Conservation (phyloP, 2,329 filamentous ascomycete species). For the Berkeleyomyces basicola region DNA sequence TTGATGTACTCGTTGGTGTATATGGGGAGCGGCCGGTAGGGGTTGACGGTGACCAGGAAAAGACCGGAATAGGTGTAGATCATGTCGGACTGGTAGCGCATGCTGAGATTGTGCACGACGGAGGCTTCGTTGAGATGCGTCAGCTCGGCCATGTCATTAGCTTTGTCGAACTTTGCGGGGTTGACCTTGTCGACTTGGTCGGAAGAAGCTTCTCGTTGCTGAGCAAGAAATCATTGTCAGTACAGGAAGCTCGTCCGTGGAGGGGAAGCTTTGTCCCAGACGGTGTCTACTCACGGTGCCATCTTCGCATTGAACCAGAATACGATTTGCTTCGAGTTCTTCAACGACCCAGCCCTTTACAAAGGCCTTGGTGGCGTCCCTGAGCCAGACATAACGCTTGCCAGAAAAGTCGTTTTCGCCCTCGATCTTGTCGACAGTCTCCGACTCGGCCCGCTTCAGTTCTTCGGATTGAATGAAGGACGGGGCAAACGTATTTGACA, state of each 20-base stretch:
- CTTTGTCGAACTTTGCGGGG: constrained; percentile 97
- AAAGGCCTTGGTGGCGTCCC: constrained; percentile 73
- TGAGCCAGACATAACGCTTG: constrained; percentile 95
- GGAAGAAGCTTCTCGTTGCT: constrained; percentile 74
- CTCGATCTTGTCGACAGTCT: constrained; percentile 58
- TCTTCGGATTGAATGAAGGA: constrained; percentile 89
- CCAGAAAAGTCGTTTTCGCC: constrained; percentile 98
- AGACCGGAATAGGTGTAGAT: constrained; percentile 98
- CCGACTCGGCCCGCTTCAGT: constrained; percentile 35
- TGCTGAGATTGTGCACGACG: constrained; percentile 91
- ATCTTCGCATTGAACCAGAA: constrained; percentile 87
- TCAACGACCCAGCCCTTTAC: constrained; percentile 85
- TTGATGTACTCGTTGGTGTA: constrained; percentile 95
- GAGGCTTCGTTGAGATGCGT: constrained; percentile 96
- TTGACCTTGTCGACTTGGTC: constrained; percentile 98
- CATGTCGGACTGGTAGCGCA: constrained; percentile 84
- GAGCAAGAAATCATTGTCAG: constrained; percentile 15
- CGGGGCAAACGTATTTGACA: constrained; percentile 77
- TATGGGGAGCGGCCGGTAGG: constrained; percentile 86
- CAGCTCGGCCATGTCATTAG: constrained; percentile 96
- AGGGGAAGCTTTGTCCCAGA: not conserved
- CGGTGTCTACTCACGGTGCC: constrained; percentile 48
- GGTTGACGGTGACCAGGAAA: constrained; percentile 93
- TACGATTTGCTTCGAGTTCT: constrained; percentile 49
- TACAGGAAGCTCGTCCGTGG: not conserved